Evolutionary conservation across 371 early-diverging fungal genomes (phyloP).

Genomic region (Lichtheimia ramosa): DNA sequence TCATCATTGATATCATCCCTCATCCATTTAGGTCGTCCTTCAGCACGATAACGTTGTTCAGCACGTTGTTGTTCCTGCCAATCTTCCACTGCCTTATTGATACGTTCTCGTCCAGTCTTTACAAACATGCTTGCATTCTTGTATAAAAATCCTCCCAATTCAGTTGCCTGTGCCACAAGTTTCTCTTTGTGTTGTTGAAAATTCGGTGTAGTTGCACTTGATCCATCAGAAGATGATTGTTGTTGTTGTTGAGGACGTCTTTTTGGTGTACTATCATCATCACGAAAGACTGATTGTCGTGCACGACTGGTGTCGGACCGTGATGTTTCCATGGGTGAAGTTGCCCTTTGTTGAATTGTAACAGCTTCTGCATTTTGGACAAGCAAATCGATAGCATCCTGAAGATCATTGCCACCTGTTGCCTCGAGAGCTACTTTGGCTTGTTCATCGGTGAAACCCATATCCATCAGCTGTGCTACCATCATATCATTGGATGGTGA

Average conservation of each 20-base stretch:
- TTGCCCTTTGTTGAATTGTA: slow-evolving; percentile 5
- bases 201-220: slow-evolving; percentile 6
- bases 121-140: slow-evolving; percentile 74
- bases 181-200: slow-evolving; percentile 63
- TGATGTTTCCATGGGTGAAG: not conserved
- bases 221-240: not conserved
- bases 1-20: slow-evolving; percentile 35
- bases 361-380: slow-evolving; percentile 57
- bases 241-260: not conserved
- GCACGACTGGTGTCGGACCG: slow-evolving; percentile 18
- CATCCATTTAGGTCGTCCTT: slow-evolving; percentile 39
- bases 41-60: slow-evolving; percentile 25
- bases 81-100: slow-evolving; percentile 66
- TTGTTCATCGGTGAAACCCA: slow-evolving; percentile 73
- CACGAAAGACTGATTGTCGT: slow-evolving; percentile 14
- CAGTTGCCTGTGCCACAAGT: slow-evolving; percentile 66
- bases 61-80: slow-evolving; percentile 55
- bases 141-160: slow-evolving; percentile 67
- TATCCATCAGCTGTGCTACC: slow-evolving; percentile 70
- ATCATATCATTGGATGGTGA: slow-evolving; percentile 26
- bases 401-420: slow-evolving; percentile 57
- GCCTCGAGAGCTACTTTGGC: slow-evolving; percentile 68
- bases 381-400: slow-evolving; percentile 64
- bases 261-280: slow-evolving; percentile 6
- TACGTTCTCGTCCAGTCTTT: slow-evolving; percentile 67